Percentiles rank a stretch among this genome's conserved stretches.
Conservation (phyloP, 768 basidiomycete species). For the Leucosporidium scottii region DNA sequence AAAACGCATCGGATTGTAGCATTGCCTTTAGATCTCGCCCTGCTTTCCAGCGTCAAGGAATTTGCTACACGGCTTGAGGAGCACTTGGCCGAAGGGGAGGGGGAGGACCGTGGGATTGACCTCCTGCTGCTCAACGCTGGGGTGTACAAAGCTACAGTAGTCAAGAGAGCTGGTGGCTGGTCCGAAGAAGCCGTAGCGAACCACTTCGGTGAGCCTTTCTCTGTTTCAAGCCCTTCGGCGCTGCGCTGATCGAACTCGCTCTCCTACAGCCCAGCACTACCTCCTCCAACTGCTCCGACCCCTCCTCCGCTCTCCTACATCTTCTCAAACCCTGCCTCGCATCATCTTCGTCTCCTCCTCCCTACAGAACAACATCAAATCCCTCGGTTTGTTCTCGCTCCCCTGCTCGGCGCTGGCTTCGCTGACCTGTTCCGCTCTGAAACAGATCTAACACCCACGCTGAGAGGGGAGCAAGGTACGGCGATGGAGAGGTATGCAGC, state of each 20-base stretch:
- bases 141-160: neutral
- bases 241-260: too few relatives aligned
- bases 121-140: conserved; percentile 18
- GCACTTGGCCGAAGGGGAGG: neutral
- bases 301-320: neutral
- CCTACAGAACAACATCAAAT: neutral
- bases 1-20: neutral
- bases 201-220: conserved; percentile 7
- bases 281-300: conserved; percentile 1
- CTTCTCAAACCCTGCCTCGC: neutral
- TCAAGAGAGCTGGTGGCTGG: neutral
- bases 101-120: conserved; percentile 1
- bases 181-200: conserved; percentile 15
- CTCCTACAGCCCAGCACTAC: conserved; percentile 10
- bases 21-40: conserved; percentile 10
- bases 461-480: neutral
- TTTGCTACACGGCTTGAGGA: neutral
- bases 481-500: conserved; percentile 14
- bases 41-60: neutral
- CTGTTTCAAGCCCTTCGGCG: too few relatives aligned
- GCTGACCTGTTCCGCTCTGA: neutral
- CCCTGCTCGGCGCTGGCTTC: neutral
- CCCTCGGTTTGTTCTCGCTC: neutral
- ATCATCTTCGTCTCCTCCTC: conserved; percentile 19
- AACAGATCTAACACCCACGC: neutral